Evolutionary conservation across 768 basidiomycete genomes (phyloP).

Genomic region (Xerocomellus chrysenteron): DNA sequence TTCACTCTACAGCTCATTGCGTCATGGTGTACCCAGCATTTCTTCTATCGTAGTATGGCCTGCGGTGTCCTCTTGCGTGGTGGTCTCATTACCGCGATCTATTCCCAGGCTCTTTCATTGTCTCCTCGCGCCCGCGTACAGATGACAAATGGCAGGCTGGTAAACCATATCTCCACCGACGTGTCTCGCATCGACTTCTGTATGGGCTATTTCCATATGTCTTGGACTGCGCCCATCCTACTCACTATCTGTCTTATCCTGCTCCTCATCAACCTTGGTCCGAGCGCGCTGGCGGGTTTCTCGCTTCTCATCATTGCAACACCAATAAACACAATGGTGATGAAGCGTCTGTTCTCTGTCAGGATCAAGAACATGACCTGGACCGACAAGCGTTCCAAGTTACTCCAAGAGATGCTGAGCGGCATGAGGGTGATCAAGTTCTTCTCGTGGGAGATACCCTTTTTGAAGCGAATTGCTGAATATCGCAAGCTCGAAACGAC

Average conservation of each 20-base stretch:
- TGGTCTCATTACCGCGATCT: slow-evolving; percentile 86
- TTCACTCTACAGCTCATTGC: slow-evolving; percentile 65
- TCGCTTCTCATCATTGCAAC: slow-evolving; percentile 65
- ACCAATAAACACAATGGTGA: slow-evolving; percentile 69
- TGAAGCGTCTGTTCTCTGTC: slow-evolving; percentile 61
- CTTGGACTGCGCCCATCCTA: slow-evolving; percentile 76
- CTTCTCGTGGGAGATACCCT: slow-evolving; percentile 86
- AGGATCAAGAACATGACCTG: slow-evolving; percentile 78
- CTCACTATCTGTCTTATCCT: slow-evolving; percentile 74
- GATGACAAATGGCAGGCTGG: slow-evolving; percentile 83
- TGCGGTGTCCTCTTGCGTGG: slow-evolving; percentile 80
- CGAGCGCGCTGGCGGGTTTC: slow-evolving; percentile 54
- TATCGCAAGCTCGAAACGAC: slow-evolving; percentile 71
- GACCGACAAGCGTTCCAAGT: slow-evolving; percentile 88
- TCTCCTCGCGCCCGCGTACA: slow-evolving; percentile 77
- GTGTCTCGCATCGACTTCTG: slow-evolving; percentile 91
- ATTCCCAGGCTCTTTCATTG: slow-evolving; percentile 71
- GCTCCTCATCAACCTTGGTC: slow-evolving; percentile 71
- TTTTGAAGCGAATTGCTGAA: slow-evolving; percentile 67
- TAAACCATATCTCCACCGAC: slow-evolving; percentile 93
- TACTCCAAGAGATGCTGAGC: slow-evolving; percentile 85
- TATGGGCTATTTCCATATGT: slow-evolving; percentile 76
- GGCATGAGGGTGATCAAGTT: slow-evolving; percentile 93
- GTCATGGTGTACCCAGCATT: slow-evolving; percentile 74
- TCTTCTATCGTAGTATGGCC: slow-evolving; percentile 73